Conservation (phyloP, 805 yeast genomes). For the Suhomyces vadensis region DNA sequence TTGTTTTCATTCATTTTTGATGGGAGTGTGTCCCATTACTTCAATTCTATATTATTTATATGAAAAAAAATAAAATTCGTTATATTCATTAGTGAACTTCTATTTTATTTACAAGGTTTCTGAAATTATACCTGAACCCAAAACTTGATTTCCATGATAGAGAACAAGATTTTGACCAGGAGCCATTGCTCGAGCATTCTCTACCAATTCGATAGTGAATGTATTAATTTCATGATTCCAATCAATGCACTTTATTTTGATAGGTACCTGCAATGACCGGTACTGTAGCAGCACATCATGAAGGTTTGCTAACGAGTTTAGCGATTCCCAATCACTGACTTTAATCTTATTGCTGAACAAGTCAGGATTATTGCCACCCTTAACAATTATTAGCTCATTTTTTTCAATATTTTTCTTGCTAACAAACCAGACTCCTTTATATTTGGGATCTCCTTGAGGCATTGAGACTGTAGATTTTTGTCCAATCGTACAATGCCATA, state of each 20-base stretch:
- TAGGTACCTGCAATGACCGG: slow-evolving; percentile 70
- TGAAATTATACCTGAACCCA: slow-evolving; percentile 53
- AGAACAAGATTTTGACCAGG: slow-evolving; percentile 86
- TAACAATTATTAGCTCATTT: slow-evolving; percentile 79
- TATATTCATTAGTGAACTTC: not conserved
- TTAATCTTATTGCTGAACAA: slow-evolving; percentile 49
- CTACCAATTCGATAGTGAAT: slow-evolving; percentile 38
- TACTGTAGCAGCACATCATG: slow-evolving; percentile 53
- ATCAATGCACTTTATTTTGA: slow-evolving; percentile 27
- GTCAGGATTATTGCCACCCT: slow-evolving; percentile 60
- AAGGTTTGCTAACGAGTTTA: slow-evolving; percentile 9
- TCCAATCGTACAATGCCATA: slow-evolving; percentile 96
- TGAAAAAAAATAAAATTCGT: not conserved
- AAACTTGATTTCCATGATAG: slow-evolving; percentile 62
- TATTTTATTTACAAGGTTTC: not conserved
- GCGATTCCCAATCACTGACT: slow-evolving; percentile 54
- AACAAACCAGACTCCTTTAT: slow-evolving; percentile 84
- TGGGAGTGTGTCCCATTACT: not conserved
- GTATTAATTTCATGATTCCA: slow-evolving; percentile 17
- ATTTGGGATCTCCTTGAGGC: slow-evolving; percentile 85
- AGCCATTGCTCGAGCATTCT: slow-evolving; percentile 70
- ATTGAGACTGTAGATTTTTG: slow-evolving; percentile 76
- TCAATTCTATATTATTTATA: not conserved
- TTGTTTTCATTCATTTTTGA: not conserved
- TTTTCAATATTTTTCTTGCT: slow-evolving; percentile 62